These are phyloP conservation scores for Hamamelis virginiana DNA, from an alignment of 164 flowering plant genomes.

Conservation along the genomic window DNA sequence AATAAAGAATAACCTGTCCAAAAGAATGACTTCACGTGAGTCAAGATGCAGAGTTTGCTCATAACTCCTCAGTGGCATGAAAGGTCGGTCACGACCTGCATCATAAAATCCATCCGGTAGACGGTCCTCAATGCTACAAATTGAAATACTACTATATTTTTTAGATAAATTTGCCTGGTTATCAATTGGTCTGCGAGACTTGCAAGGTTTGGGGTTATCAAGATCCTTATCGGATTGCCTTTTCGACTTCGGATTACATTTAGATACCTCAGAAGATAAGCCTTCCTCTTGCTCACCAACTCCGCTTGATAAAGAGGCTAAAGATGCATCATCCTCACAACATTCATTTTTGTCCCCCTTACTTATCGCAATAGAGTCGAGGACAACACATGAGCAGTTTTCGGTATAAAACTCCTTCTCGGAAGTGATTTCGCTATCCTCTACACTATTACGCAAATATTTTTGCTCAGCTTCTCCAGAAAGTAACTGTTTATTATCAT, in stretches of 20 bases:
- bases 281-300: conserved; percentile 28
- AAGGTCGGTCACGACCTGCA: conserved; percentile 93
- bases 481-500: conserved; percentile 17
- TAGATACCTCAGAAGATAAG: conserved; percentile 37
- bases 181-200: conserved; percentile 49
- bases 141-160: conserved; percentile 67
- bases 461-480: conserved; percentile 28
- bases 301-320: conserved; percentile 16
- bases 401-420: conserved; percentile 20
- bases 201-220: conserved; percentile 86
- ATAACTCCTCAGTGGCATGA: conserved; percentile 62
- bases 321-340: conserved; percentile 23
- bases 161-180: conserved; percentile 40
- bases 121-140: conserved; percentile 65
- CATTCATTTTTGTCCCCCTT: conserved; percentile 25
- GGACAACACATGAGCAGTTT: conserved; percentile 27
- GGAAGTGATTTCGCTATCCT: conserved; percentile 21
- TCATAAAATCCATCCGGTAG: conserved; percentile 96
- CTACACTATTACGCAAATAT: conserved; percentile 19
- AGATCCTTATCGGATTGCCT: conserved; percentile 70
- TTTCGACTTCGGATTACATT: conserved; percentile 45
- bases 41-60: conserved; percentile 53
- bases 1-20: conserved; percentile 77
- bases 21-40: conserved; percentile 90
- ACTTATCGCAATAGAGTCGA: conserved; percentile 22